Percentiles rank a stretch among this genome's conserved stretches.
Conservation (phyloP, 2,329 filamentous ascomycete genomes). For the Pseudopithomyces chartarum region DNA sequence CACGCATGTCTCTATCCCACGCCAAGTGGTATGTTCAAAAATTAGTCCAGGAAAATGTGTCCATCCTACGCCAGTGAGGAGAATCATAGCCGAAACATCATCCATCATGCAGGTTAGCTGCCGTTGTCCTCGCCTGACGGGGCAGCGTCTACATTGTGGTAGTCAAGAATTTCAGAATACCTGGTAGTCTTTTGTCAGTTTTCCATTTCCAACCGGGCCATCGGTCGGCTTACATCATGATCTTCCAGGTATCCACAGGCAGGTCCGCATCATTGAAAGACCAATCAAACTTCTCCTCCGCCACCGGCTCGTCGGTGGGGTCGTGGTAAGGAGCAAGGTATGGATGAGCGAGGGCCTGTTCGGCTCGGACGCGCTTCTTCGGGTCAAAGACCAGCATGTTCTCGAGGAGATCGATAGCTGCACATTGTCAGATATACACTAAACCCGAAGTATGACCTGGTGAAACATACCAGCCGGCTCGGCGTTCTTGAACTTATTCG, state of each 20-base stretch:
- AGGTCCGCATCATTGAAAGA: conserved; percentile 98
- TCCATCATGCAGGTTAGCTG: conserved; percentile 26
- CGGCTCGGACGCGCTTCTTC: conserved; percentile 89
- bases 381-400: conserved; percentile 98
- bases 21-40: conserved; percentile 4
- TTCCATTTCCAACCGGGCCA: neutral
- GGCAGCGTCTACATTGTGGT: conserved; percentile 88
- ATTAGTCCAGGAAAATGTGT: conserved; percentile 19
- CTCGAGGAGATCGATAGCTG: conserved; percentile 91
- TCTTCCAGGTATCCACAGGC: conserved; percentile 99
- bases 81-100: conserved; percentile 4
- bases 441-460: neutral
- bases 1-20: conserved; percentile 12
- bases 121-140: conserved; percentile 41
- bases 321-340: conserved; percentile 98
- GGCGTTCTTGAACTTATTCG: conserved; percentile 92
- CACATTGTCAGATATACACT: conserved; percentile 5
- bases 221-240: conserved; percentile 85
- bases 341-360: conserved; percentile 84
- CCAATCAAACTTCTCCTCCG: conserved; percentile 99
- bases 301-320: conserved; percentile 91
- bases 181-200: conserved; percentile 53
- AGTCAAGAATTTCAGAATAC: conserved; percentile 99
- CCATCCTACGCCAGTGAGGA: conserved; percentile 12
- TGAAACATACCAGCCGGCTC: conserved; percentile 73